Evolutionary conservation across 2,329 filamentous ascomycete genomes (phyloP).

Genomic region (Fusarium armeniacum): DNA sequence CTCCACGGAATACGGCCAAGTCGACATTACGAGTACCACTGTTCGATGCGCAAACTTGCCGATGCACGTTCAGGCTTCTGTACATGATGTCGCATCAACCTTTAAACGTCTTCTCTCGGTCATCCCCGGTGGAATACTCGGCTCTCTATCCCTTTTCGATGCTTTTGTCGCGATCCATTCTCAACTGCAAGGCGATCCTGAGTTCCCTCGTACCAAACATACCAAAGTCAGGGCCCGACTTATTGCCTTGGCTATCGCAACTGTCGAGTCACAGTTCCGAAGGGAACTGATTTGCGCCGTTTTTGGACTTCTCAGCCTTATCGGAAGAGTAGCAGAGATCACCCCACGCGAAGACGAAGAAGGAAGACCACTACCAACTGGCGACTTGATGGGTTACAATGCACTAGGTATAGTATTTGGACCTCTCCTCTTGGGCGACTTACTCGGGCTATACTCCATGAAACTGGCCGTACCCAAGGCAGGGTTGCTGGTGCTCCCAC

Average conservation of each 20-base stretch:
- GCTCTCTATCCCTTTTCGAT: constrained; percentile 72
- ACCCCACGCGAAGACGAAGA: constrained; percentile 65
- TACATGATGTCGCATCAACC: constrained; percentile 75
- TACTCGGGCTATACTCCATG: constrained; percentile 66
- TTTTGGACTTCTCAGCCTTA: constrained; percentile 73
- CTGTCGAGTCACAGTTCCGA: constrained; percentile 70
- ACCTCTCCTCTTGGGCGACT: constrained; percentile 71
- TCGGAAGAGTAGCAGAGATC: constrained; percentile 70
- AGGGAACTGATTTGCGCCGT: constrained; percentile 76
- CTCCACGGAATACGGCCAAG: constrained; percentile 60
- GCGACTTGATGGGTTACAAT: constrained; percentile 74
- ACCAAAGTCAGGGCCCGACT: constrained; percentile 72
- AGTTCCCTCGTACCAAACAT: constrained; percentile 66
- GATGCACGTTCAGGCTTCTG: constrained; percentile 68
- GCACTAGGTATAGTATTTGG: constrained; percentile 76
- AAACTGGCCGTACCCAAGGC: constrained; percentile 59
- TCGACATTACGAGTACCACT: constrained; percentile 70
- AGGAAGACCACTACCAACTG: constrained; percentile 66
- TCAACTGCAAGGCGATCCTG: constrained; percentile 66
- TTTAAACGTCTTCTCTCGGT: constrained; percentile 76
- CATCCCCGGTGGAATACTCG: constrained; percentile 75
- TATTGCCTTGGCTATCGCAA: constrained; percentile 73
- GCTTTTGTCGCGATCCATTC: constrained; percentile 72
- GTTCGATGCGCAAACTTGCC: constrained; percentile 72
- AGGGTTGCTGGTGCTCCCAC: constrained; percentile 60